Evolutionary conservation across 208 protist species (phyloP), one percentile per base, ranked within the genome.

Genomic region (Acanthamoeba royreba): DNA sequence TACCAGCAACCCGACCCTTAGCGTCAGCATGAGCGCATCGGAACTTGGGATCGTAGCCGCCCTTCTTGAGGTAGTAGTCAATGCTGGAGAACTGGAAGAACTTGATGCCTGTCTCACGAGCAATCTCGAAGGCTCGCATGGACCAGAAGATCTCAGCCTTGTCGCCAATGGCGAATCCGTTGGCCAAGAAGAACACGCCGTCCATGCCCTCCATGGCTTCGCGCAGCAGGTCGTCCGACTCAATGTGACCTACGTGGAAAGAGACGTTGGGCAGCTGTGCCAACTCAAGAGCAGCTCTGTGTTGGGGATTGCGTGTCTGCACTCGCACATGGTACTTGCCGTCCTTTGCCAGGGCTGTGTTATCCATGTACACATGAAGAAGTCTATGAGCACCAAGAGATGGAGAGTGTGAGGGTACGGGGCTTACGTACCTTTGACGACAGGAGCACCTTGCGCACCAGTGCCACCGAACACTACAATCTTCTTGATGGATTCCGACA

Each of bases 151-250:
- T 0, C 43, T 87, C 79, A 38, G 79, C 79, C 79, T 87, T 87
- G 25, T 87, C 79, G 43, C 79, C 79, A 25, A 86, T 55, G 79
- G 79, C 43, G 79, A 87, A 87, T 5, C 33, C 28, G 5, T 87
- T 87, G 79, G 42, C 79, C 28, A 47, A 0, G 42, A 87, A 87
- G 79, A 87, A 87, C 0, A 87, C 79, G 1, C 28, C 79, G 33
- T 87, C 79, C 79, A 87, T 87, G 42, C 79, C 43, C 43, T 86
- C 9, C 74, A 86, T 86, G 74, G 74, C 74, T n/a, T 86, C 74
- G 1, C 74, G 0, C 35, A 87, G 79, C 1, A 87, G 79, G 1
- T 87, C 46, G 0, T 87, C 79, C 1, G 79, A 87, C 17, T 87
- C 74, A 8, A 87, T 87, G 79, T 87, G 43, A 25, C 79, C 79